These are phyloP conservation scores for Leccinum imitatum DNA, from an alignment of 768 basidiomycete species.

Conservation along the genomic window DNA sequence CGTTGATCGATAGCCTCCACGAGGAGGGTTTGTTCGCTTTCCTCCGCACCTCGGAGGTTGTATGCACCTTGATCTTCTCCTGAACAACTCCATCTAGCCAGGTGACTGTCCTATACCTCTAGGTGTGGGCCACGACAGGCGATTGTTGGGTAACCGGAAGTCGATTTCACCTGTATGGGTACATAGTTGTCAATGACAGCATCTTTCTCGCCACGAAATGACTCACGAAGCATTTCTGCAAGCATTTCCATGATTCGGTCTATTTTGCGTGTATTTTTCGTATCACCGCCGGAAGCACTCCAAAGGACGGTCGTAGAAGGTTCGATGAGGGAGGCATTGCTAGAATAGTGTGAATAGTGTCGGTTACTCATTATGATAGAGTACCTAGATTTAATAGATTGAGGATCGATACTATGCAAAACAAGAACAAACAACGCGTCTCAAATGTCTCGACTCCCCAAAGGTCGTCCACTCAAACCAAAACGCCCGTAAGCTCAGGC, in stretches of 20 bases:
- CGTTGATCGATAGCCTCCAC: background rate
- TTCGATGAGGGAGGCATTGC: background rate
- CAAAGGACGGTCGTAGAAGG: background rate
- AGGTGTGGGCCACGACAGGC: background rate
- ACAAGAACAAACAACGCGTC: background rate
- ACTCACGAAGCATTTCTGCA: constrained; percentile 10
- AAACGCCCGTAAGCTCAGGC: background rate
- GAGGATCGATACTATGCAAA: background rate
- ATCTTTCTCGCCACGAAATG: background rate
- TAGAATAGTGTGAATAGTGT: background rate
- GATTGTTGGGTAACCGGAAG: background rate
- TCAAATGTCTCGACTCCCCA: constrained; percentile 17
- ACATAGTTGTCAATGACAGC: no score
- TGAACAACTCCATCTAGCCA: background rate
- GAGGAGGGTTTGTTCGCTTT: background rate
- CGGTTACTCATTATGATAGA: no score
- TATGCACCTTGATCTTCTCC: background rate
- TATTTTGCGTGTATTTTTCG: background rate
- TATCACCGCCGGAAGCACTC: background rate
- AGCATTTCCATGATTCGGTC: background rate
- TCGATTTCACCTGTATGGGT: background rate
- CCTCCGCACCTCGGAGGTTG: background rate
- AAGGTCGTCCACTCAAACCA: constrained; percentile 8
- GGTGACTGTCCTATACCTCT: background rate
- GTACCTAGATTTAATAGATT: no score